Evolutionary conservation across 2,329 filamentous ascomycete species (phyloP).

Genomic region (Aspergillus luchuensis): DNA sequence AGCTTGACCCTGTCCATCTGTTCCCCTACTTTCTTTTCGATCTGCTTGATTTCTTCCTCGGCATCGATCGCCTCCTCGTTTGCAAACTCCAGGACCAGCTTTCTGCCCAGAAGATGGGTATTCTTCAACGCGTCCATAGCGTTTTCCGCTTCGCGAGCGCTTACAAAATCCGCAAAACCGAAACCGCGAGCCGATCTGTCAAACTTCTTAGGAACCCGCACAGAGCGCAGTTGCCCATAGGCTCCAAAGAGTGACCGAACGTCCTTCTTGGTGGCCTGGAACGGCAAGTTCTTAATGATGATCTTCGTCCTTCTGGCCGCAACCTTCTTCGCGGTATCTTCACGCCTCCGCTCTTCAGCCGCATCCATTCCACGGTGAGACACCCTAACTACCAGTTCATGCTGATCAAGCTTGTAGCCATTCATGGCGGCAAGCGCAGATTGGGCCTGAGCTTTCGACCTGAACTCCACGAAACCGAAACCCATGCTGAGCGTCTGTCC

Average conservation of each 20-base stretch:
- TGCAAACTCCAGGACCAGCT: constrained; percentile 88
- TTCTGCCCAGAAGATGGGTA: constrained; percentile 88
- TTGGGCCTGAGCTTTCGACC: constrained; percentile 72
- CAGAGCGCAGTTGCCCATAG: constrained; percentile 88
- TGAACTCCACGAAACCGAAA: constrained; percentile 93
- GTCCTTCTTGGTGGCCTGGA: constrained; percentile 93
- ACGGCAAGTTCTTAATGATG: constrained; percentile 96
- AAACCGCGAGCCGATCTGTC: constrained; percentile 87
- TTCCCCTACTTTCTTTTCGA: constrained; percentile 91
- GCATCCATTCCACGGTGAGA: constrained; percentile 87
- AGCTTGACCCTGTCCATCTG: constrained; percentile 89
- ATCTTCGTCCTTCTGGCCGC: constrained; percentile 82
- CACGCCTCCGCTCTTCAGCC: constrained; percentile 79
- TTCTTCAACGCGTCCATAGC: constrained; percentile 88
- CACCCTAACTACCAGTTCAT: constrained; percentile 80
- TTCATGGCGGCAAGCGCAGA: constrained; percentile 85
- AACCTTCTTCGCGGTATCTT: constrained; percentile 79
- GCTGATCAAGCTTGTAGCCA: constrained; percentile 80
- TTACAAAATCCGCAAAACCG: constrained; percentile 95
- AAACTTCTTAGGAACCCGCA: constrained; percentile 94
- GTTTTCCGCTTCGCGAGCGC: constrained; percentile 83
- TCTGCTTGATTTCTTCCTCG: constrained; percentile 93
- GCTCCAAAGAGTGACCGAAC: constrained; percentile 80
- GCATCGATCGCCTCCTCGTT: constrained; percentile 85
- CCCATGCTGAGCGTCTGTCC: constrained; percentile 93